These are phyloP conservation scores for Scleromitrula shiraiana DNA, from an alignment of 2,329 filamentous ascomycete species.

Conservation along the genomic window DNA sequence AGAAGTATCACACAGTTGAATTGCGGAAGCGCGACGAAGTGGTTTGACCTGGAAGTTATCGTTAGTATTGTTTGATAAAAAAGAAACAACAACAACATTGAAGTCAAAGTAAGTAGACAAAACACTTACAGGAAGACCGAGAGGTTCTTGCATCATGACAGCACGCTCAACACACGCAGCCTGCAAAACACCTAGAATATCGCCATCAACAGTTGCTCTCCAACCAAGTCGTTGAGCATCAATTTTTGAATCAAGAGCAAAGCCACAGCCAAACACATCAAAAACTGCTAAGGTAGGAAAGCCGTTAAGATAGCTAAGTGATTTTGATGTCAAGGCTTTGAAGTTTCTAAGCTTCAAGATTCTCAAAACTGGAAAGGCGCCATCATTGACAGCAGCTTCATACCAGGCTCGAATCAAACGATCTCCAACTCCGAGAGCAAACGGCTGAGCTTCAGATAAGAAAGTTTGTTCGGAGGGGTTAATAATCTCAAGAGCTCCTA, in stretches of 20 bases:
- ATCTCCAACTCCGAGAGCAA: conserved; percentile 17
- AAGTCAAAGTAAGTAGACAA: background rate
- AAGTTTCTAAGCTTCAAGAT: conserved; percentile 28
- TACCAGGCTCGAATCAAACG: conserved; percentile 28
- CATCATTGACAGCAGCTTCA: conserved; percentile 19
- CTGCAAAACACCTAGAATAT: conserved; percentile 17
- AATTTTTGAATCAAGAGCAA: conserved; percentile 8
- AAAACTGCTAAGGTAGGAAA: conserved; percentile 28
- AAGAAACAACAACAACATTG: too few species aligned
- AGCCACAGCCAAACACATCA: conserved; percentile 22
- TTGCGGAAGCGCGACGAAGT: conserved; percentile 8
- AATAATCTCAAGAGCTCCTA: conserved; percentile 27
- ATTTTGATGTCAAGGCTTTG: conserved; percentile 23
- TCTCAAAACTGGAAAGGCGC: conserved; percentile 26
- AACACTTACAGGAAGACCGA: conserved; percentile 1
- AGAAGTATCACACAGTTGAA: conserved; percentile 12
- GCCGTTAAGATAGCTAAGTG: conserved; percentile 24
- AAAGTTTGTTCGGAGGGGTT: background rate
- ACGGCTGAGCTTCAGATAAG: background rate
- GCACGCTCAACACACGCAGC: conserved; percentile 18
- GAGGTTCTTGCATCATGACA: conserved; percentile 11
- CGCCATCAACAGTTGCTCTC: conserved; percentile 14
- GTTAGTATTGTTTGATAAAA: background rate
- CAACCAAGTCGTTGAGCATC: conserved; percentile 19
- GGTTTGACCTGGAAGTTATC: background rate